Evolutionary conservation across 805 yeast genomes (phyloP).

Genomic region (Groenewaldozyma tartarivorans): DNA sequence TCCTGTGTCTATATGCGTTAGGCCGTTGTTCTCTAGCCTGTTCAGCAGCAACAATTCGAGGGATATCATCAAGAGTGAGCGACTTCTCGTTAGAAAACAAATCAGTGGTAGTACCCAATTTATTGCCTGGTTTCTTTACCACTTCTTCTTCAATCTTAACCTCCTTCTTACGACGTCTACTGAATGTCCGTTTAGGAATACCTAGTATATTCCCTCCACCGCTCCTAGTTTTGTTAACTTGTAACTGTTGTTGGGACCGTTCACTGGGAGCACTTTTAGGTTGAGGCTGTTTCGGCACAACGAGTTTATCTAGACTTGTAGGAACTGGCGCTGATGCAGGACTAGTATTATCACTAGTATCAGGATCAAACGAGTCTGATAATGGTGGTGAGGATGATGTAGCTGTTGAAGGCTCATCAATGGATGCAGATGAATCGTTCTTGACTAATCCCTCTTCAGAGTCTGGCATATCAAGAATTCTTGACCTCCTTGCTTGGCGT

Average conservation of each 20-base stretch:
- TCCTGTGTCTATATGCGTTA: conserved; percentile 80
- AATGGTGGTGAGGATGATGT: neutral
- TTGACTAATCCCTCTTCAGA: conserved; percentile 18
- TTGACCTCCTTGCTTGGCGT: conserved; percentile 55
- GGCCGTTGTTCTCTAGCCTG: conserved; percentile 92
- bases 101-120: conserved; percentile 55
- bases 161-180: conserved; percentile 10
- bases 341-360: neutral
- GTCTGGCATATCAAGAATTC: conserved; percentile 51
- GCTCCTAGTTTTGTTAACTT: neutral
- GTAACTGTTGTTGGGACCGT: neutral
- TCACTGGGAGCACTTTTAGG: neutral
- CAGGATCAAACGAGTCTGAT: neutral
- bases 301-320: conserved; percentile 1
- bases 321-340: neutral
- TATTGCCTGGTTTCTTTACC: conserved; percentile 1
- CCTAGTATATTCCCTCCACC: neutral
- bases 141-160: conserved; percentile 14
- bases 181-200: conserved; percentile 5
- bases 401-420: conserved; percentile 1
- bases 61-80: conserved; percentile 89
- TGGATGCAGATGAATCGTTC: conserved; percentile 13
- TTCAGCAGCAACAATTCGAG: conserved; percentile 93
- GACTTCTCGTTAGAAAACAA: conserved; percentile 73
- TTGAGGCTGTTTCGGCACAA: conserved; percentile 1